Conservation (phyloP, 768 basidiomycete species). For the Trametes sanguinea region DNA sequence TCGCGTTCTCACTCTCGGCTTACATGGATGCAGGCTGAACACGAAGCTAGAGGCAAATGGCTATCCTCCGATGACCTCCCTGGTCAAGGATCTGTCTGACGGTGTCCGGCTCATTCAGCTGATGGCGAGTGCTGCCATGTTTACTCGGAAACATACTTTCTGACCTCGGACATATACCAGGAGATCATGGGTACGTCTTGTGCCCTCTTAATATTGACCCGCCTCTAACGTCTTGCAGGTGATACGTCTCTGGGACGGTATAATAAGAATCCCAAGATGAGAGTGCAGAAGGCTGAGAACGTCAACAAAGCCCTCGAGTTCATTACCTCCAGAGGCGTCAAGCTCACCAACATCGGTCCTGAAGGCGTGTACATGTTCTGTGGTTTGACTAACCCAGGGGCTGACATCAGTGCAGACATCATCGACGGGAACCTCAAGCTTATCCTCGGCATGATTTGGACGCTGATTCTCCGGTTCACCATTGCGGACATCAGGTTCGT, state of each 20-base stretch:
- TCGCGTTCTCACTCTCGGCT: slow-evolving; percentile 5
- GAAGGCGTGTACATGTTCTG: slow-evolving; percentile 60
- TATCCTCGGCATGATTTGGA: slow-evolving; percentile 99
- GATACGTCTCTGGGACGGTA: slow-evolving; percentile 94
- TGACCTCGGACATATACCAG: slow-evolving; percentile 43
- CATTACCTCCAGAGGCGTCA: slow-evolving; percentile 91
- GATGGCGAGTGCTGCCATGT: slow-evolving; percentile 56
- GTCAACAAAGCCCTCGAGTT: slow-evolving; percentile 96
- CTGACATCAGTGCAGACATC: slow-evolving; percentile 61
- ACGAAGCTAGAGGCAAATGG: slow-evolving; percentile 87
- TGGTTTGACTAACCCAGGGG: not conserved
- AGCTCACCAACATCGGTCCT: slow-evolving; percentile 96
- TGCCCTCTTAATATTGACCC: slow-evolving; percentile 3
- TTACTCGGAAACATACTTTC: not conserved
- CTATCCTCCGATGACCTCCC: slow-evolving; percentile 84
- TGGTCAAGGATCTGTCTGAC: slow-evolving; percentile 90
- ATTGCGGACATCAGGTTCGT: slow-evolving; percentile 96
- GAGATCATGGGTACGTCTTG: slow-evolving; percentile 87
- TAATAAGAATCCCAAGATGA: slow-evolving; percentile 85
- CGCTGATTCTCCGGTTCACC: slow-evolving; percentile 93
- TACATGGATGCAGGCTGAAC: slow-evolving; percentile 72
- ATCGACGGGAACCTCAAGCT: slow-evolving; percentile 99
- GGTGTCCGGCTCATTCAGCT: slow-evolving; percentile 95
- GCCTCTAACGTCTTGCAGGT: slow-evolving; percentile 44
- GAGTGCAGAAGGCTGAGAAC: slow-evolving; percentile 98